A percentile compares a stretch with the other conserved stretches of the same genome.
Conservation (phyloP, 441 rosid species). For the Hypseocharis bilobata region DNA sequence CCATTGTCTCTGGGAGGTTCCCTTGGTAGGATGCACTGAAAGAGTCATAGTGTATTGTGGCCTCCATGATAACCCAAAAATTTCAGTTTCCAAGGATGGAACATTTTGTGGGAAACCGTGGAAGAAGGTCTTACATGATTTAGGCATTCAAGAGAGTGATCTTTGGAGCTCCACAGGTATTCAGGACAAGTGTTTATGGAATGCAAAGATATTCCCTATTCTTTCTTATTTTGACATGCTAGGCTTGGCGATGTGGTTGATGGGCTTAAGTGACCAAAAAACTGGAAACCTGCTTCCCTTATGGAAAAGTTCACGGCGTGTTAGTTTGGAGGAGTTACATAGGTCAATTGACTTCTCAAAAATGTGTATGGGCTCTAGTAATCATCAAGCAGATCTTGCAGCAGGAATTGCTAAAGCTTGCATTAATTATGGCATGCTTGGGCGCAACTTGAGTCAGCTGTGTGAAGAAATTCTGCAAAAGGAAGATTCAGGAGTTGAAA, state of each 20-base stretch:
- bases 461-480: constrained; percentile 77
- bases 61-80: constrained; percentile 87
- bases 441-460: constrained; percentile 64
- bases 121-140: constrained; percentile 59
- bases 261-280: constrained; percentile 57
- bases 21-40: constrained; percentile 54
- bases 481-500: constrained; percentile 45
- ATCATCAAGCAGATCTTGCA: constrained; percentile 86
- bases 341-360: constrained; percentile 72
- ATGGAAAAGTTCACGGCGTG: constrained; percentile 70
- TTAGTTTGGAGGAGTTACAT: constrained; percentile 92
- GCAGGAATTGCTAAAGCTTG: constrained; percentile 89
- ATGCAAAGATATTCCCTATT: constrained; percentile 72
- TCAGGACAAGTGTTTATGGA: constrained; percentile 83
- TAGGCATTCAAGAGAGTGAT: constrained; percentile 59
- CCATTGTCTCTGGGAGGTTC: constrained; percentile 97
- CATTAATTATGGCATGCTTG: constrained; percentile 76
- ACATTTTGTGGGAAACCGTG: constrained; percentile 92
- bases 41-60: constrained; percentile 77
- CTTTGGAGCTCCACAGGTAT: constrained; percentile 48
- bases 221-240: constrained; percentile 72
- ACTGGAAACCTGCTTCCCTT: constrained; percentile 33
- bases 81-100: constrained; percentile 46
- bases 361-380: constrained; percentile 72
- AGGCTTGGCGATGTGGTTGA: constrained; percentile 65